Conservation (phyloP, 2,329 filamentous ascomycete genomes). For the Plenodomus tracheiphilus region DNA sequence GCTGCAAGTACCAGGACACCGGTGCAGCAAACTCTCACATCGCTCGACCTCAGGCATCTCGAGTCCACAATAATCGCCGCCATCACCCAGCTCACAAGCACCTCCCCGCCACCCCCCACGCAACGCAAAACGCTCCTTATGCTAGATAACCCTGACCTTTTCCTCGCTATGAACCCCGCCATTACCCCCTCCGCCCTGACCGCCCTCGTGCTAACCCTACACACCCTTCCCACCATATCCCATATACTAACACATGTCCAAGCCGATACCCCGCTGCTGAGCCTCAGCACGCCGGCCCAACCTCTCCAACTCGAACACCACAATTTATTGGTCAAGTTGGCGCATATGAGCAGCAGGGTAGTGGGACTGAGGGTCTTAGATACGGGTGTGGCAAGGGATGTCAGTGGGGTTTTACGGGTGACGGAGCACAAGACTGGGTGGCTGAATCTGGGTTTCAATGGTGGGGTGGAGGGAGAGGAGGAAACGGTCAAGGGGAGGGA, state of each 20-base stretch:
- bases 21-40: constrained; percentile 33
- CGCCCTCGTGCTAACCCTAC: constrained; percentile 32
- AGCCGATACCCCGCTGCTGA: constrained; percentile 73
- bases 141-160: constrained; percentile 50
- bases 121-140: constrained; percentile 45
- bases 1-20: background rate
- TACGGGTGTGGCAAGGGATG: constrained; percentile 85
- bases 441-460: constrained; percentile 30
- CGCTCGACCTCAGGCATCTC: constrained; percentile 30
- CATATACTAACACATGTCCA: constrained; percentile 69
- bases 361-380: constrained; percentile 76
- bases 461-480: constrained; percentile 24
- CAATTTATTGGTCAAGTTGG: constrained; percentile 68
- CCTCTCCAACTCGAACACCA: constrained; percentile 38
- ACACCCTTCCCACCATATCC: constrained; percentile 59
- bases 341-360: constrained; percentile 74
- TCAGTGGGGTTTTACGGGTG: constrained; percentile 83
- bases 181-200: constrained; percentile 23
- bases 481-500: constrained; percentile 61
- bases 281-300: constrained; percentile 51
- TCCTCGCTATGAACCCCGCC: constrained; percentile 43
- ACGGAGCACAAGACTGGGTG: constrained; percentile 52
- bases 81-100: constrained; percentile 18
- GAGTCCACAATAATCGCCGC: constrained; percentile 31
- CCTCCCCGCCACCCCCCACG: constrained; percentile 2